These are phyloP conservation scores for Penicillium sp. DNA, from an alignment of 2,329 filamentous ascomycete genomes.

Conservation along the genomic window DNA sequence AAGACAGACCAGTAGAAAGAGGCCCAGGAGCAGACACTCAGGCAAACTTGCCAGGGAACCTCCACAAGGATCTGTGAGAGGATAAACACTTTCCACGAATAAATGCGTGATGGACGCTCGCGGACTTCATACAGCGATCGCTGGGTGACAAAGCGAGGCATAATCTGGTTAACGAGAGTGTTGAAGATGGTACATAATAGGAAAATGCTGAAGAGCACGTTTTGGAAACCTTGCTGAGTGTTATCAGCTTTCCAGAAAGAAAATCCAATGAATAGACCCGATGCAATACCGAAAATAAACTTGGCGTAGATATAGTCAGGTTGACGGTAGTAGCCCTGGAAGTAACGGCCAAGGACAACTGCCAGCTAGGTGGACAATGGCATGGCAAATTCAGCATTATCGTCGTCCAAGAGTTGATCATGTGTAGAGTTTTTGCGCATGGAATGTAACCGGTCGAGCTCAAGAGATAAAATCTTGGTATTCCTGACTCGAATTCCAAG, in stretches of 20 bases:
- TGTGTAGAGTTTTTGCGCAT: constrained; percentile 55
- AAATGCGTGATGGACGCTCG: constrained; percentile 80
- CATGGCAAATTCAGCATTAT: constrained; percentile 76
- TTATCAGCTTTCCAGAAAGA: constrained; percentile 75
- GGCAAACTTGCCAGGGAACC: constrained; percentile 74
- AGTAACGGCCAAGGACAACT: constrained; percentile 72
- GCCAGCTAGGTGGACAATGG: constrained; percentile 69
- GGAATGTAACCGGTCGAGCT: constrained; percentile 63
- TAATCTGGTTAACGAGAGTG: constrained; percentile 59
- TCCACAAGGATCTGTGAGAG: constrained; percentile 83
- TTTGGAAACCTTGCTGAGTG: constrained; percentile 76
- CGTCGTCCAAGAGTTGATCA: constrained; percentile 46
- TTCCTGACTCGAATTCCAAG: constrained; percentile 65
- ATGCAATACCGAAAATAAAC: constrained; percentile 65
- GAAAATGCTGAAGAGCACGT: constrained; percentile 84
- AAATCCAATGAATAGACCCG: constrained; percentile 77
- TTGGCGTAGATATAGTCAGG: constrained; percentile 87
- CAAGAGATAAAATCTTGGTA: constrained; percentile 58
- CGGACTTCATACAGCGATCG: constrained; percentile 81
- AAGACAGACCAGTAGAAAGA: constrained; percentile 34
- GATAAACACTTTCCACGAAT: constrained; percentile 85
- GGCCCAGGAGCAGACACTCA: constrained; percentile 30
- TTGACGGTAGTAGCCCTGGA: constrained; percentile 86
- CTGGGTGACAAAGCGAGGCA: constrained; percentile 83
- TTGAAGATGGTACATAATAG: constrained; percentile 66